Base-by-base conservation (phyloP, 2,329 filamentous ascomycete genomes). In the Penicillium verrucosum region DNA sequence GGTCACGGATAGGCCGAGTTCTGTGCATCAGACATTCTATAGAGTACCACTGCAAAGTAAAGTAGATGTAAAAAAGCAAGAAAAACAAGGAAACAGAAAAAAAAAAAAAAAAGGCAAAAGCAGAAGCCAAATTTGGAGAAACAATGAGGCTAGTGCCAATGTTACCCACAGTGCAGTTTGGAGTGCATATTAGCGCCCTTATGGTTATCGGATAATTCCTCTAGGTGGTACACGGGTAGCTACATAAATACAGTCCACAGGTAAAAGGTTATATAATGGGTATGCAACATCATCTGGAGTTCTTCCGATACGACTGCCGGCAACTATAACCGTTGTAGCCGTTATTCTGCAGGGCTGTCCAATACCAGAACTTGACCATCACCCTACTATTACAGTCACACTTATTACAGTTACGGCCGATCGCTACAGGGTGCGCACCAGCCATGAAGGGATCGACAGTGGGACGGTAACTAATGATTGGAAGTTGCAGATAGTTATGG, bases 341-440 rank as follows among this genome's bases (percentile, higher is more conserved):
- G 25, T 50, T 38, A 23, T 38, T 43, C 30, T 46, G 21, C 44
- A 25, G 25, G 46, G 45, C 45, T 48, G 29, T 51, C 27, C 48
- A 51, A 51, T 51, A 45, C 40, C 36, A 34, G 1, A 40, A 23
- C 5, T 29, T 29, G 16, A 8, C 38, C 4, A 16, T 12, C 27
- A 32, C 10, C 27, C 14, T 38, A 41, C 30, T 14, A 29, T 49
- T 41, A 43, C 51, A 11, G 51, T 50, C 21, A 42, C 49, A 34
- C 30, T 14, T 14, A 29, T 49, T 41, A 50, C 51, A 11, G 51
- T 50, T 27, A 49, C 49, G 38, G 40, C 37, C 45, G 60, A 65
- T 65, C 63, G 54, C 54, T 51, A 60, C 62, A 62, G 62, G 60
- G 62, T 63, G 56, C 48, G 62, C 57, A 61, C 50, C 57, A 44